Evolutionary conservation across 805 yeast species (phyloP).

Genomic region (Candida nemodendra): DNA sequence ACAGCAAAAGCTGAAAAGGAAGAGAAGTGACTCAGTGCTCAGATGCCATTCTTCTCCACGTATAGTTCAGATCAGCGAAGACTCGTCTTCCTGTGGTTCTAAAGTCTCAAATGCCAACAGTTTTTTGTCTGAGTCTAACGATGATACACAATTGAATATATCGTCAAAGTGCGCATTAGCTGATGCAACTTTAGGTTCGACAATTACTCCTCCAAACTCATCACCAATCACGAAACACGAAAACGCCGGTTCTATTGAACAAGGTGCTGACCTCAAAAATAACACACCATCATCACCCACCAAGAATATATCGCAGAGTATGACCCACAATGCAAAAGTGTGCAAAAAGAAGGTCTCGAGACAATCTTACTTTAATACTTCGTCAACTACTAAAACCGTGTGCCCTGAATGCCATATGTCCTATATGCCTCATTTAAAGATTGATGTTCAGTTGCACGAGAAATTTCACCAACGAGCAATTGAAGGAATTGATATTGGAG

Average conservation of each 20-base stretch:
- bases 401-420: conserved; percentile 58
- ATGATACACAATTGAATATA: too few relatives aligned
- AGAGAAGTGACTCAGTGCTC: background rate
- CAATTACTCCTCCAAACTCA: conserved; percentile 14
- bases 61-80: background rate
- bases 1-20: background rate
- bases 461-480: conserved; percentile 50
- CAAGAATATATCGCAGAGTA: too few relatives aligned
- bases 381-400: conserved; percentile 24
- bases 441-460: conserved; percentile 48
- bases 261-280: too few relatives aligned
- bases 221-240: conserved; percentile 9
- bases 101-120: background rate
- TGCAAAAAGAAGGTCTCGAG: conserved; percentile 1
- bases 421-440: conserved; percentile 38
- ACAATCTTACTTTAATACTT: conserved; percentile 22
- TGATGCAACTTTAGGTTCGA: background rate
- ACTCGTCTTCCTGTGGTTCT: background rate
- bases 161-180: background rate
- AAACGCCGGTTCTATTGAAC: too few relatives aligned
- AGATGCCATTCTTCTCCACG: too few relatives aligned
- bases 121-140: background rate
- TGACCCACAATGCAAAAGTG: too few relatives aligned
- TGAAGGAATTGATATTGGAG: conserved; percentile 19
- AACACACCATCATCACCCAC: background rate